Conservation (phyloP, 306 rosid genomes). For the Senna siamea region DNA sequence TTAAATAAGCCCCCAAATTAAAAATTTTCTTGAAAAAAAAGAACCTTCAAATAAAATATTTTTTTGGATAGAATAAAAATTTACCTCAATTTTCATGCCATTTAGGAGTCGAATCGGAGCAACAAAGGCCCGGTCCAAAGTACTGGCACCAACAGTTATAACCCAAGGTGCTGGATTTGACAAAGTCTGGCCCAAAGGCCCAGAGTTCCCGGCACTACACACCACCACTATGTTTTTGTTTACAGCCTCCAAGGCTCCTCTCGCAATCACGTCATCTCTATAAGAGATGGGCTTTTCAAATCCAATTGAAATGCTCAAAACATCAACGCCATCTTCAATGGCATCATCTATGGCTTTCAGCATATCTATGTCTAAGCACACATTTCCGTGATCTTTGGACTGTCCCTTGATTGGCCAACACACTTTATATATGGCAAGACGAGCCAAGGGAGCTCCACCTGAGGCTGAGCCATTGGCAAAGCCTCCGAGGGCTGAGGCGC, state of each 20-base stretch:
- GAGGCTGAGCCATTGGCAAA: slow-evolving; percentile 73
- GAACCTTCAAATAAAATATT: too few species aligned
- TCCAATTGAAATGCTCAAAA: slow-evolving; percentile 77
- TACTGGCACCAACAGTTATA: slow-evolving; percentile 85
- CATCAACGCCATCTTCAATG: slow-evolving; percentile 78
- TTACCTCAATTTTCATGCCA: slow-evolving; percentile 61
- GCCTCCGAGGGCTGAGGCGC: slow-evolving; percentile 68
- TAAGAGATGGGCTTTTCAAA: slow-evolving; percentile 46
- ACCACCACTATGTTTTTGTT: slow-evolving; percentile 75
- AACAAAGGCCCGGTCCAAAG: slow-evolving; percentile 70
- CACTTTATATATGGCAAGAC: slow-evolving; percentile 87
- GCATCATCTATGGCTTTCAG: slow-evolving; percentile 93
- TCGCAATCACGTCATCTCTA: slow-evolving; percentile 62
- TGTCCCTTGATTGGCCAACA: slow-evolving; percentile 83
- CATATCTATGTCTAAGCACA: slow-evolving; percentile 72
- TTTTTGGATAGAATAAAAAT: too few species aligned
- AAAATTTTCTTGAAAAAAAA: too few species aligned
- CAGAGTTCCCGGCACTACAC: slow-evolving; percentile 86
- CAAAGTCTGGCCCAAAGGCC: slow-evolving; percentile 66
- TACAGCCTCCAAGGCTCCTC: slow-evolving; percentile 67
- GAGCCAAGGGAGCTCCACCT: slow-evolving; percentile 79
- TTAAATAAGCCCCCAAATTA: too few species aligned
- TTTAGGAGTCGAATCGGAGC: slow-evolving; percentile 63
- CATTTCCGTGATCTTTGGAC: slow-evolving; percentile 62
- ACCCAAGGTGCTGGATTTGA: slow-evolving; percentile 88